A percentile compares a stretch with the other conserved stretches of the same genome.
Evolutionary conservation across 495 filamentous ascomycete species (phyloP).

Genomic region (Lindgomyces ingoldianus): DNA sequence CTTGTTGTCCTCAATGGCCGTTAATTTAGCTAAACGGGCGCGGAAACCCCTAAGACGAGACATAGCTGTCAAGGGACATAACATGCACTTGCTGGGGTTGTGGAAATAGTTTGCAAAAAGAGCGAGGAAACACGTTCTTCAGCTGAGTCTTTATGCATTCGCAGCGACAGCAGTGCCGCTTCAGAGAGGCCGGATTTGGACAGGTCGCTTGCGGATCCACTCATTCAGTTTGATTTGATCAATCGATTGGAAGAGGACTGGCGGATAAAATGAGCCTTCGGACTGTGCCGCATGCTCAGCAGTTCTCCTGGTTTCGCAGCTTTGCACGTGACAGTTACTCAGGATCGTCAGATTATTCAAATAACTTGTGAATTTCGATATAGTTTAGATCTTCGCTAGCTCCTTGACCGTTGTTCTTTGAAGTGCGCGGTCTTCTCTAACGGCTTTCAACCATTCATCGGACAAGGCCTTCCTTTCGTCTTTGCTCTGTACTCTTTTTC

Average conservation of each 20-base stretch:
- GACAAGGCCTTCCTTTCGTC: background rate
- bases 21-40: background rate
- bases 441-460: conserved; percentile 4
- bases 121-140: background rate
- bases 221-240: too few species aligned
- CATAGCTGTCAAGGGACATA: too few species aligned
- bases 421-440: background rate
- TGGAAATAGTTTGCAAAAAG: background rate
- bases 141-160: too few species aligned
- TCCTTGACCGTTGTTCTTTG: conserved; percentile 1
- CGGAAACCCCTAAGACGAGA: background rate
- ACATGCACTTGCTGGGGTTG: background rate
- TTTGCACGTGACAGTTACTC: background rate
- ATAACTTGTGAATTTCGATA: too few species aligned
- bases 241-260: background rate
- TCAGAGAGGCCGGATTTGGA: too few species aligned
- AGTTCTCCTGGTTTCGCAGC: background rate
- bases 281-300: background rate
- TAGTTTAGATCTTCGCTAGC: conserved; percentile 1
- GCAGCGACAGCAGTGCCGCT: too few species aligned
- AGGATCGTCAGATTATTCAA: too few species aligned
- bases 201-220: background rate
- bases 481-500: conserved; percentile 15
- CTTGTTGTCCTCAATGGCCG: background rate
- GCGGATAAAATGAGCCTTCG: background rate